Evolutionary conservation across 2,329 filamentous ascomycete genomes (phyloP).

Genomic region (Pseudogymnoascus sp.): DNA sequence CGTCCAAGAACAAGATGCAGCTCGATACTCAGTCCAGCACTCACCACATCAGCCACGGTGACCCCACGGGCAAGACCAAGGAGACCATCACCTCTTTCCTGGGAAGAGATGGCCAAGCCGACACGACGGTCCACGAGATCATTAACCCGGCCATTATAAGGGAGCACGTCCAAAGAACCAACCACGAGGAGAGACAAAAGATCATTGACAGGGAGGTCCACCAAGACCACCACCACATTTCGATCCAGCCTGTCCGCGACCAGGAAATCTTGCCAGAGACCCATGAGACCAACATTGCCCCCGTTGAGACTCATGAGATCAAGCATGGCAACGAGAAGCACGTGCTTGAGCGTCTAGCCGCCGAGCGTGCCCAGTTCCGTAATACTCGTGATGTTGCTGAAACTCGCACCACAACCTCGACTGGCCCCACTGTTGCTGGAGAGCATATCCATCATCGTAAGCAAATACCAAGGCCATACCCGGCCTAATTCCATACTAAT

Average conservation of each 20-base stretch:
- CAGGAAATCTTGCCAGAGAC: constrained; percentile 51
- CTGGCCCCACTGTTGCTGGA: constrained; percentile 44
- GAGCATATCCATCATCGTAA: constrained; percentile 55
- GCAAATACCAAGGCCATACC: constrained; percentile 19
- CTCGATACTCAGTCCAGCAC: constrained; percentile 6
- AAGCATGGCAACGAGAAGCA: constrained; percentile 51
- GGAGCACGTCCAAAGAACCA: constrained; percentile 52
- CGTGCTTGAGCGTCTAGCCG: constrained; percentile 39
- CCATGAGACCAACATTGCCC: constrained; percentile 51
- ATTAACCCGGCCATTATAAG: constrained; percentile 53
- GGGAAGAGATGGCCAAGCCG: constrained; percentile 54
- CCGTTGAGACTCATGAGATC: constrained; percentile 53
- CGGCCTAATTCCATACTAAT: background rate
- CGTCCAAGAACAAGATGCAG: constrained; percentile 5
- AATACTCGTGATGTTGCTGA: constrained; percentile 41
- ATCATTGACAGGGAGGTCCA: constrained; percentile 63
- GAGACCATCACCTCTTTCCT: constrained; percentile 55
- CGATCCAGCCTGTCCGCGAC: constrained; percentile 56
- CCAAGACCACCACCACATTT: constrained; percentile 66
- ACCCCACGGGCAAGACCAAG: constrained; percentile 56
- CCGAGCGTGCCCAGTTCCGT: constrained; percentile 48
- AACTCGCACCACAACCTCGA: constrained; percentile 41
- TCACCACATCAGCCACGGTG: constrained; percentile 1
- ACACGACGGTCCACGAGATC: constrained; percentile 62
- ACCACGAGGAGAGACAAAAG: constrained; percentile 54